These are phyloP conservation scores for Claviceps capensis DNA, from an alignment of 2,329 filamentous ascomycete genomes.

Conservation along the genomic window DNA sequence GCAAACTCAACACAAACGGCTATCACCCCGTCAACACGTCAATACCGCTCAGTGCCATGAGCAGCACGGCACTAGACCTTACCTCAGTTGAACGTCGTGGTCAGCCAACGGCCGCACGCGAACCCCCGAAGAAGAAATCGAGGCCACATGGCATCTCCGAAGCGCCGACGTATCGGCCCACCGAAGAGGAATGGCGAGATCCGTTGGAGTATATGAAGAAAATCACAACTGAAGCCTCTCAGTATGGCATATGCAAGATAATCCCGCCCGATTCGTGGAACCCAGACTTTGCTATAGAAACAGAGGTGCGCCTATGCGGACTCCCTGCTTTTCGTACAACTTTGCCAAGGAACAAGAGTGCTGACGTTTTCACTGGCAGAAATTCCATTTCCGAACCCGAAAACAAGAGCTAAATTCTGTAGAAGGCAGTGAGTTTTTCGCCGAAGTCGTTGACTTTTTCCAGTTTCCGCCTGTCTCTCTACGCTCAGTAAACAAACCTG, in stretches of 20 bases:
- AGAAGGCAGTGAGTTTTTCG: constrained; percentile 68
- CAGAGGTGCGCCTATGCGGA: constrained; percentile 49
- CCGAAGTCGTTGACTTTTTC: neutral
- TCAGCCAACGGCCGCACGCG: constrained; percentile 61
- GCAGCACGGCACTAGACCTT: constrained; percentile 58
- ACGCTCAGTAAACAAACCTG: neutral
- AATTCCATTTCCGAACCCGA: constrained; percentile 91
- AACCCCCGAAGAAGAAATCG: constrained; percentile 61
- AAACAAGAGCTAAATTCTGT: constrained; percentile 96
- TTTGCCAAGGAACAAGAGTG: neutral
- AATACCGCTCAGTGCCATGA: constrained; percentile 40
- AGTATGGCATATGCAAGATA: constrained; percentile 91
- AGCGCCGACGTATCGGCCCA: constrained; percentile 81
- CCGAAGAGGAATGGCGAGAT: constrained; percentile 87
- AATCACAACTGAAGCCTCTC: constrained; percentile 70
- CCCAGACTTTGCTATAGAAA: constrained; percentile 90
- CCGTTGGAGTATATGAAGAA: constrained; percentile 89
- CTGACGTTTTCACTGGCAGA: constrained; percentile 33
- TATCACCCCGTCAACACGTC: constrained; percentile 37
- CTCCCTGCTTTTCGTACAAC: constrained; percentile 4
- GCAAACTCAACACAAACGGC: constrained; percentile 39
- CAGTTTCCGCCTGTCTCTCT: neutral
- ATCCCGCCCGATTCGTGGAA: constrained; percentile 91
- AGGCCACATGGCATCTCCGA: constrained; percentile 77
- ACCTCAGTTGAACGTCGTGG: constrained; percentile 85